Base-by-base conservation (phyloP, 306 rosid genomes). In the Ormosia emarginata region DNA sequence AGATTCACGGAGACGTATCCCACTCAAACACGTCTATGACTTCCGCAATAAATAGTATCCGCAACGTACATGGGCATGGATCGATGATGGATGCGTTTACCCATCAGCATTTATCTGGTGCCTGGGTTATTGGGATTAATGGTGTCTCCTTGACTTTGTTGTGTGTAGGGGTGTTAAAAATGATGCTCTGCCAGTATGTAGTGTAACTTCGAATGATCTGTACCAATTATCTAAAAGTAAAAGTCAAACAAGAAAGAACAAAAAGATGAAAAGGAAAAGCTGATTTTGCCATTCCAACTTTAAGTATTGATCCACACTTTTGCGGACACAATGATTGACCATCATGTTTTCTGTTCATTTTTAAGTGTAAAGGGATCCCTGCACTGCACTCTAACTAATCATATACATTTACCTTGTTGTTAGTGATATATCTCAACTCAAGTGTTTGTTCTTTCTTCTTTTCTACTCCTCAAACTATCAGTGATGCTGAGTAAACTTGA, bases 301-400 rank as follows among this genome's bases (percentile, higher is more conserved):
- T 80, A 71, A 78, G 30, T 30, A 52, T 61, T 7, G 4, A 55
- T 37, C 8, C 55, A 44, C 34, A 55, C 70, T 77, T 62, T 34
- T 37, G 36, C 6, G 44, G 53, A 77, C 86, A 82, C 79, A 79
- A 86, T 86, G 55, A 86, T 83, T 55, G 40, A 56, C 65, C 86
- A 79, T 82, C 29, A 78, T 85, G 53, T 49, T 24, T 64, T 46
- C 5, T 36, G 14, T 41, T 29, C 73, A 36, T 39, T 37, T 63
- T 70, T 3, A 3, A 39, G 47, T 29, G 40, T 12, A 64, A 33
- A 32, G 55, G 59, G 13, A 5, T 58, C 14, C 46, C 56, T 69
- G 37, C 47, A 5, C 15, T 65, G 32, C 70, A 30, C 43, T 69
- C 8, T 46, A 65, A 47, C 10, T 63, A 46, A 37, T 56, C 58